phyloP scores from a whole-genome alignment of 371 early-diverging fungal genomes.

The Lichtheimia ornata region DNA sequence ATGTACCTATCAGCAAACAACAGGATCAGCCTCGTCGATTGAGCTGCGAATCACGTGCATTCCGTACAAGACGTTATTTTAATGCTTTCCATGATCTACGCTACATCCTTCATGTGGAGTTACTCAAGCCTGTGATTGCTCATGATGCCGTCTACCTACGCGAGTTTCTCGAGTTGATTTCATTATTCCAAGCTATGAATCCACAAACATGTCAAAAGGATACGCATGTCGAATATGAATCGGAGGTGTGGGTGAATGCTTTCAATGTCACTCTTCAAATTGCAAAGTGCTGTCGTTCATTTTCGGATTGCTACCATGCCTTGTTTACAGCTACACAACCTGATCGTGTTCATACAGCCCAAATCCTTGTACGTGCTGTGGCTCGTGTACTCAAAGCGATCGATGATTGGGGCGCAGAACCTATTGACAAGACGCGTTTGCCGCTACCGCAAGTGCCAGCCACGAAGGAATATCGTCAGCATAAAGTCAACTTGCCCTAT shows the following conservation, averaged over 20 bases:
- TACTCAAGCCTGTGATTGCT: constrained; percentile 60
- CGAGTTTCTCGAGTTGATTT: constrained; percentile 78
- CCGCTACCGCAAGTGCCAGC: constrained; percentile 14
- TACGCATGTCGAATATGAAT: constrained; percentile 91
- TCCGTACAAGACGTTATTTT: constrained; percentile 80
- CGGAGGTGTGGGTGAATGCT: constrained; percentile 89
- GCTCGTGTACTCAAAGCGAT: constrained; percentile 62
- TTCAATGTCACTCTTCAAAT: constrained; percentile 86
- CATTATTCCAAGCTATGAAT: constrained; percentile 92
- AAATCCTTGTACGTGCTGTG: constrained; percentile 59
- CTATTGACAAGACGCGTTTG: constrained; percentile 16
- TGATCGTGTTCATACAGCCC: constrained; percentile 18
- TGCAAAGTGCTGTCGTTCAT: constrained; percentile 77
- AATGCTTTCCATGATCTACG: constrained; percentile 87
- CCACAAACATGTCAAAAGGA: constrained; percentile 78
- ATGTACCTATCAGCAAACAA: constrained; percentile 36
- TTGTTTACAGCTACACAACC: constrained; percentile 40
- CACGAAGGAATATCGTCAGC: constrained; percentile 4
- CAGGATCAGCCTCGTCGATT: constrained; percentile 54
- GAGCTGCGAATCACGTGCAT: constrained; percentile 78
- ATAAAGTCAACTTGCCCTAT: constrained; percentile 28
- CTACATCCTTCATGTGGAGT: constrained; percentile 70
- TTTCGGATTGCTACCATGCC: constrained; percentile 77
- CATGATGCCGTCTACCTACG: constrained; percentile 63
- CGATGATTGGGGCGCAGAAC: constrained; percentile 53